Evolutionary conservation across 345 rosid species (phyloP).

Genomic region (Zanthoxylum bungeanum): DNA sequence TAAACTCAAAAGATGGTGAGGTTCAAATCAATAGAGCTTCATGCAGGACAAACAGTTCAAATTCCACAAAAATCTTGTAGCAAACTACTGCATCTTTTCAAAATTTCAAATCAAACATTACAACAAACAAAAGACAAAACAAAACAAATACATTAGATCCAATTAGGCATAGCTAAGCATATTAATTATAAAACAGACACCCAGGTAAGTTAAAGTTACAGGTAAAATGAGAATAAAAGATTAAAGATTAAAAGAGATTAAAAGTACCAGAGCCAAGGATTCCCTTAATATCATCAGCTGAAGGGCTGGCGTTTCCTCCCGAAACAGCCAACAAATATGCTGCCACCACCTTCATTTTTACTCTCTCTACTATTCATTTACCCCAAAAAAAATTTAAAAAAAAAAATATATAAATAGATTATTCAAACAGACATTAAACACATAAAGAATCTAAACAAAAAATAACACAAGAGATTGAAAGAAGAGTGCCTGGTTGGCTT

Average conservation of each 20-base stretch:
- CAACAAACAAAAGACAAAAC: not conserved
- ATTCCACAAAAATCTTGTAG: not conserved
- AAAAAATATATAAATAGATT: too few relatives aligned
- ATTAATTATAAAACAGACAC: too few relatives aligned
- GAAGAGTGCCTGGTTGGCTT: not conserved
- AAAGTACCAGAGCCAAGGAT: too few relatives aligned
- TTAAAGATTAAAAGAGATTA: too few relatives aligned
- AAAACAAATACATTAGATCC: not conserved
- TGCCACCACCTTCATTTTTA: conserved; percentile 48
- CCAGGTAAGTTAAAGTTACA: too few relatives aligned
- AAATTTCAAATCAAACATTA: not conserved
- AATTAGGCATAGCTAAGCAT: not conserved
- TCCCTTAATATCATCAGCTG: too few relatives aligned
- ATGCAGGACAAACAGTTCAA: not conserved
- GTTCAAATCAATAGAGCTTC: not conserved
- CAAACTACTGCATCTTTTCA: not conserved
- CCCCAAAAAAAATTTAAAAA: too few relatives aligned
- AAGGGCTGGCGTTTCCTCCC: too few relatives aligned
- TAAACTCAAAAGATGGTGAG: not conserved
- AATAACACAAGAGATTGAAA: not conserved
- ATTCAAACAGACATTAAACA: too few relatives aligned
- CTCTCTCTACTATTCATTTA: not conserved
- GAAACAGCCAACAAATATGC: too few relatives aligned
- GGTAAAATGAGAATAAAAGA: too few relatives aligned
- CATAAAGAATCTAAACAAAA: not conserved